Percentiles rank a stretch among this genome's conserved stretches.
Conservation (phyloP, 202 grass and related monocot genomes). For the Miscanthus sacchariflorus region DNA sequence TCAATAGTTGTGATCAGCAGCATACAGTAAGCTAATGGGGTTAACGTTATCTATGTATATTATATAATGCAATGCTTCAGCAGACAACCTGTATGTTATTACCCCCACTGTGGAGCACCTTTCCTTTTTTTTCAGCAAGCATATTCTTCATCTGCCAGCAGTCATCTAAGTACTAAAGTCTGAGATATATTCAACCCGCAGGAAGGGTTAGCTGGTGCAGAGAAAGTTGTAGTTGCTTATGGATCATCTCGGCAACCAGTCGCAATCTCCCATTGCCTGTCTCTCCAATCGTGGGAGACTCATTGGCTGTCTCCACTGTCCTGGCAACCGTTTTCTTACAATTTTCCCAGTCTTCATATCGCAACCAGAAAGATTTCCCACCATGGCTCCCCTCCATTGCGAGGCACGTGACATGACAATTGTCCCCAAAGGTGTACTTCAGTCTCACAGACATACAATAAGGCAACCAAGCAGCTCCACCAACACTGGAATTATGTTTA, state of each 20-base stretch:
- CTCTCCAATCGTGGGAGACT: slow-evolving; percentile 56
- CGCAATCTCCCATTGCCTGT: slow-evolving; percentile 65
- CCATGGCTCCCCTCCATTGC: slow-evolving; percentile 92
- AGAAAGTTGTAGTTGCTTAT: slow-evolving; percentile 67
- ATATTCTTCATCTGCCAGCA: slow-evolving; percentile 19
- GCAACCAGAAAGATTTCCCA: slow-evolving; percentile 74
- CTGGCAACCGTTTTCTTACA: slow-evolving; percentile 76
- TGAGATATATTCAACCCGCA: slow-evolving; percentile 42
- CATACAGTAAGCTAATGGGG: neutral
- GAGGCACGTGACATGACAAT: slow-evolving; percentile 62
- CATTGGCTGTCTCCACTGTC: slow-evolving; percentile 71
- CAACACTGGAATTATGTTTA: slow-evolving; percentile 68
- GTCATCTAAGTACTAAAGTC: slow-evolving; percentile 28
- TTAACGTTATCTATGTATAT: slow-evolving; percentile 10
- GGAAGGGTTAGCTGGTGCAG: slow-evolving; percentile 74
- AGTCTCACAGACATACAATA: slow-evolving; percentile 84
- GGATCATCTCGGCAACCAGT: slow-evolving; percentile 73
- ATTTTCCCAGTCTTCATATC: slow-evolving; percentile 77
- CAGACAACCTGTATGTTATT: slow-evolving; percentile 9
- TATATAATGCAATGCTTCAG: neutral
- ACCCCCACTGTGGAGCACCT: slow-evolving; percentile 2
- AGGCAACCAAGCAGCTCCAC: slow-evolving; percentile 86
- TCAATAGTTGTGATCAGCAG: slow-evolving; percentile 15
- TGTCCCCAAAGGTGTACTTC: slow-evolving; percentile 74
- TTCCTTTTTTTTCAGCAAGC: neutral